These are phyloP conservation scores for Cordyceps cateniannulata DNA, from an alignment of 2,329 filamentous ascomycete species.

Conservation along the genomic window DNA sequence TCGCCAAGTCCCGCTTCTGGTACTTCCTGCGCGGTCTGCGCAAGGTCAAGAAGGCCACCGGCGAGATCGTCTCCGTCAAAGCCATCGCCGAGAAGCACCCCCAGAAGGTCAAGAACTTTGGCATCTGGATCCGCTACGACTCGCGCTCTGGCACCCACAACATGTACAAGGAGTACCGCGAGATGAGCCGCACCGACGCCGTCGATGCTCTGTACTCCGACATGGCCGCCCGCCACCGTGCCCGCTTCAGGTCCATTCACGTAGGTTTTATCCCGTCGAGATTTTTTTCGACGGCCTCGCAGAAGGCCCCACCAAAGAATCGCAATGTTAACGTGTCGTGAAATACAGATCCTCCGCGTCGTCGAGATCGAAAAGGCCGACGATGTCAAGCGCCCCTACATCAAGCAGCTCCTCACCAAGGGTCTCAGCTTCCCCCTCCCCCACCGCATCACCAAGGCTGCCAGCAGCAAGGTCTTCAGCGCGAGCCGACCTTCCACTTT, in stretches of 20 bases:
- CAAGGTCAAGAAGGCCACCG: conserved; percentile 99
- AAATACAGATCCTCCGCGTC: conserved; percentile 89
- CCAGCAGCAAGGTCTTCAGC: conserved; percentile 85
- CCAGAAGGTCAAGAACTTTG: conserved; percentile 99
- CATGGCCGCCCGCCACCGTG: conserved; percentile 96
- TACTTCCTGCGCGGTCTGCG: conserved; percentile 99
- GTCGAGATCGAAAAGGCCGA: conserved; percentile 93
- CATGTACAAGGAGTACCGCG: conserved; percentile 99
- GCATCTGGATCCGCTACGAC: conserved; percentile 99
- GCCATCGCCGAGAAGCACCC: conserved; percentile 98
- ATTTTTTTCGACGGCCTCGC: background rate
- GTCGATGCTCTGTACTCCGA: conserved; percentile 98
- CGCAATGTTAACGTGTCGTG: conserved; percentile 6
- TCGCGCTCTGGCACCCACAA: conserved; percentile 99
- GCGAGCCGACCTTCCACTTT: conserved; percentile 93
- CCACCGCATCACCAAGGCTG: conserved; percentile 82
- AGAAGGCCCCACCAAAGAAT: background rate
- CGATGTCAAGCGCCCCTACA: conserved; percentile 96
- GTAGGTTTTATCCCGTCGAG: conserved; percentile 51
- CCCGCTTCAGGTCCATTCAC: conserved; percentile 97
- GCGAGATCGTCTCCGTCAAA: conserved; percentile 98
- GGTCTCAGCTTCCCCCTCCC: conserved; percentile 96
- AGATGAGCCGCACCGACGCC: conserved; percentile 92
- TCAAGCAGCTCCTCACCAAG: conserved; percentile 97
- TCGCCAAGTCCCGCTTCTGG: conserved; percentile 99